phyloP scores from a whole-genome alignment of 805 yeast genomes.

The Saccharomycopsis amapae region DNA sequence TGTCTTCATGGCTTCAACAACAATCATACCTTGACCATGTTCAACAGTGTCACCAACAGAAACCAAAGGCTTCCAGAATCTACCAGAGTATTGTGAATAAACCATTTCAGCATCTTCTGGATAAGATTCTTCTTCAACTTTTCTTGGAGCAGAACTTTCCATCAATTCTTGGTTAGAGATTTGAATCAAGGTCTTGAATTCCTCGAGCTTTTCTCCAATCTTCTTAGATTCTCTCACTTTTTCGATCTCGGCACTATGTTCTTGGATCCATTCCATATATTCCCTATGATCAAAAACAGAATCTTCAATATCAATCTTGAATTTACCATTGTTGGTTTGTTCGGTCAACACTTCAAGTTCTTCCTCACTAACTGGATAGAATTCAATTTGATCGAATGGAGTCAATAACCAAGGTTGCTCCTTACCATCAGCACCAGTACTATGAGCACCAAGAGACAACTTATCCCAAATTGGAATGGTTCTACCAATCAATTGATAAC shows the following conservation, averaged over 20 bases:
- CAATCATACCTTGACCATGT: constrained; percentile 72
- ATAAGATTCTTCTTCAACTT: constrained; percentile 45
- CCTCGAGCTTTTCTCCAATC: constrained; percentile 71
- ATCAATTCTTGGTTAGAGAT: constrained; percentile 61
- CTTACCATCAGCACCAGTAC: constrained; percentile 22
- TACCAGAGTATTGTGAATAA: constrained; percentile 92
- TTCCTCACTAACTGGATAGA: constrained; percentile 82
- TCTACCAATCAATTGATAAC: constrained; percentile 93
- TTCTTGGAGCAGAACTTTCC: constrained; percentile 43
- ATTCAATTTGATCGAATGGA: constrained; percentile 92
- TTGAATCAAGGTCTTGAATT: constrained; percentile 78
- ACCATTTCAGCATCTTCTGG: constrained; percentile 78
- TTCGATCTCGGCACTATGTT: constrained; percentile 64
- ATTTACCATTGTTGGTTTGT: constrained; percentile 75
- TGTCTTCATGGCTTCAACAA: constrained; percentile 97
- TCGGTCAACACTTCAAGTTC: constrained; percentile 68
- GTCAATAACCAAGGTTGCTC: constrained; percentile 82
- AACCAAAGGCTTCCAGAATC: constrained; percentile 91
- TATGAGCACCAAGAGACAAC: constrained; percentile 64
- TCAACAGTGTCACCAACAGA: constrained; percentile 68
- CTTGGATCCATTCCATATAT: constrained; percentile 73
- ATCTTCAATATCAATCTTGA: constrained; percentile 65
- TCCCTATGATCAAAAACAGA: constrained; percentile 75
- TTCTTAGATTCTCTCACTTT: constrained; percentile 59
- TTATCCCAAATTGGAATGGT: constrained; percentile 98